Evolutionary conservation across 768 basidiomycete species (phyloP).

Genomic region (Hypsizygus marmoreus): DNA sequence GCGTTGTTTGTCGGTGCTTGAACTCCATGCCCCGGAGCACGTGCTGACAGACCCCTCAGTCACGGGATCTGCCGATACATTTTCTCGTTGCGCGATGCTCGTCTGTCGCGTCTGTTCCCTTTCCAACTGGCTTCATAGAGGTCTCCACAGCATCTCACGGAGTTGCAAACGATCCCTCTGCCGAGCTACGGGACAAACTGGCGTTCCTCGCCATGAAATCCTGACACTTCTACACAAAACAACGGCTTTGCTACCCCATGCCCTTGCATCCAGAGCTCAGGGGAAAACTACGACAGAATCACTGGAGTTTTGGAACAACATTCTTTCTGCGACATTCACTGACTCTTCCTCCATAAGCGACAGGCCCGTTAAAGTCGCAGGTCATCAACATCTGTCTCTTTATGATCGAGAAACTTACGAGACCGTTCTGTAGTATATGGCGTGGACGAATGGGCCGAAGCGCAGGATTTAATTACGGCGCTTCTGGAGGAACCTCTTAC

Average conservation of each 20-base stretch:
- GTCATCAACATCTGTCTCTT: slow-evolving; percentile 35
- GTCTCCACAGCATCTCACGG: background rate
- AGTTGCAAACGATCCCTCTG: slow-evolving; percentile 2
- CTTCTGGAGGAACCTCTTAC: slow-evolving; percentile 72
- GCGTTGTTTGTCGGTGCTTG: no score
- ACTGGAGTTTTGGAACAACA: slow-evolving; percentile 45
- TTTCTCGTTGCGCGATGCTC: slow-evolving; percentile 11
- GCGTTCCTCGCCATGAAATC: slow-evolving; percentile 22
- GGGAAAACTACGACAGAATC: slow-evolving; percentile 23
- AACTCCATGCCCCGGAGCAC: background rate
- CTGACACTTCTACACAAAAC: slow-evolving; percentile 55
- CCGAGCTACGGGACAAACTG: background rate
- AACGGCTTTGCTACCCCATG: slow-evolving; percentile 44
- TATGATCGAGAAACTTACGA: slow-evolving; percentile 1
- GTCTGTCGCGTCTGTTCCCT: slow-evolving; percentile 15
- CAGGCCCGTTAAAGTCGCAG: slow-evolving; percentile 46
- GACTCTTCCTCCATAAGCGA: slow-evolving; percentile 31
- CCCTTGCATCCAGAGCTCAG: slow-evolving; percentile 29
- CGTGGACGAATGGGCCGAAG: slow-evolving; percentile 52
- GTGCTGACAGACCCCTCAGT: background rate
- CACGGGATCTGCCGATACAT: background rate
- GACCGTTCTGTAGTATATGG: slow-evolving; percentile 51
- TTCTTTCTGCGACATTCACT: slow-evolving; percentile 39
- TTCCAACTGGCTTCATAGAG: no score
- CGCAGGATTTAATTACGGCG: slow-evolving; percentile 65